These are phyloP conservation scores for Urochloa ruziziensis DNA, from an alignment of 176 grass and related monocot species.

Conservation along the genomic window DNA sequence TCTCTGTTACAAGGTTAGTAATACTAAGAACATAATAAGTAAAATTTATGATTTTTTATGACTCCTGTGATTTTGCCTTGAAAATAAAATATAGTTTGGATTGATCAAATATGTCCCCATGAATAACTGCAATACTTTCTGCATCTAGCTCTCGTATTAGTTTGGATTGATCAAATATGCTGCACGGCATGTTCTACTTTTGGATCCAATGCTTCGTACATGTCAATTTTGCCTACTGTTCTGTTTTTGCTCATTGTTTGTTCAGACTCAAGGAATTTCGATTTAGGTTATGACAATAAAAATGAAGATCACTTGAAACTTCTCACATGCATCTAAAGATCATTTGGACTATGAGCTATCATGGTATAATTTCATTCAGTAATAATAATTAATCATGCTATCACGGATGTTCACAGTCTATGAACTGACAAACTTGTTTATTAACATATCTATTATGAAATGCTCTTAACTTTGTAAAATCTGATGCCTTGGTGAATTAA, in stretches of 20 bases:
- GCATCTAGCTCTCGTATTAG: conserved; percentile 71
- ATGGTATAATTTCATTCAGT: not conserved
- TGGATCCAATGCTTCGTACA: conserved; percentile 97
- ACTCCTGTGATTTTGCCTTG: too few relatives aligned
- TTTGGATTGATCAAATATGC: conserved; percentile 95
- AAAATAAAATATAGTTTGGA: not conserved
- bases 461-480: conserved; percentile 11
- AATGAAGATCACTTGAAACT: not conserved
- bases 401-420: not conserved
- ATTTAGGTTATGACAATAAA: conserved; percentile 9
- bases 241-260: not conserved
- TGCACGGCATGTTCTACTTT: conserved; percentile 94
- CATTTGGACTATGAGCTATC: not conserved
- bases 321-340: not conserved
- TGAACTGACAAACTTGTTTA: not conserved
- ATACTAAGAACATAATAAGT: too few relatives aligned
- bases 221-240: conserved; percentile 43
- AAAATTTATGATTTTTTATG: too few relatives aligned
- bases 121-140: conserved; percentile 14
- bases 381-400: not conserved
- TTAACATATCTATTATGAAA: conserved; percentile 5
- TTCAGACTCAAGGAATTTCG: conserved; percentile 4
- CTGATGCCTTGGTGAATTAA: not conserved
- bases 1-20: too few relatives aligned
- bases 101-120: not conserved